phyloP scores from a whole-genome alignment of 495 filamentous ascomycete species.

The Podospora sp. region DNA sequence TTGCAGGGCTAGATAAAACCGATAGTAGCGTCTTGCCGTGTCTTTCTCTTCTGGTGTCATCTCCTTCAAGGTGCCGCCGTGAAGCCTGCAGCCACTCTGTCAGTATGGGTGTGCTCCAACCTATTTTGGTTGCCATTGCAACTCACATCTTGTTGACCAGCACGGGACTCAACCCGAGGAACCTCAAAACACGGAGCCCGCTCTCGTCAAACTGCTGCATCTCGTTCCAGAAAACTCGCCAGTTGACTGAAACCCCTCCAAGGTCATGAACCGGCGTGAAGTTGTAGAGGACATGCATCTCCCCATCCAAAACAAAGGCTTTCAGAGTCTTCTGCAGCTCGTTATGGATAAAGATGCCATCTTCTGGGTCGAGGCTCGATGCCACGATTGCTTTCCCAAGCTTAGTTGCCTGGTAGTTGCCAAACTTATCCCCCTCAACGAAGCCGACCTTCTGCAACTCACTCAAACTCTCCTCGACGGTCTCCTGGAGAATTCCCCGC shows the following conservation, averaged over 20 bases:
- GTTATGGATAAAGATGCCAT: constrained; percentile 73
- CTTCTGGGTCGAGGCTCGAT: constrained; percentile 72
- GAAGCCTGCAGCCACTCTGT: constrained; percentile 55
- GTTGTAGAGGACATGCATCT: constrained; percentile 82
- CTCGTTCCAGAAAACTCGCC: constrained; percentile 72
- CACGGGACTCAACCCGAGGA: constrained; percentile 69
- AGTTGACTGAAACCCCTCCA: constrained; percentile 59
- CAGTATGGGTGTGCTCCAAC: not conserved
- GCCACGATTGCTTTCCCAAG: constrained; percentile 74
- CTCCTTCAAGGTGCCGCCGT: constrained; percentile 69
- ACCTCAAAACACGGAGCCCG: constrained; percentile 65
- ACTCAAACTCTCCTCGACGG: constrained; percentile 58
- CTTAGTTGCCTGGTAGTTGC: constrained; percentile 60
- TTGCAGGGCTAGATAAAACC: constrained; percentile 79
- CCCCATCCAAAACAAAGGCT: constrained; percentile 81
- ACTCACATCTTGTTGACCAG: constrained; percentile 71
- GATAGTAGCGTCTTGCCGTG: constrained; percentile 65
- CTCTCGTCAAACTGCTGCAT: constrained; percentile 72
- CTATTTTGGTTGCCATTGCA: too few relatives aligned
- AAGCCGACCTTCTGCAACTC: constrained; percentile 58
- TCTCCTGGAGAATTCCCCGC: constrained; percentile 44
- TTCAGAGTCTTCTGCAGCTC: constrained; percentile 69
- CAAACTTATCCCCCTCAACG: constrained; percentile 55
- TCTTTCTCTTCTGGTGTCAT: constrained; percentile 61
- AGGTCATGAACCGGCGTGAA: constrained; percentile 72